These are phyloP conservation scores for Phaseolus coccineus DNA, from an alignment of 331 rosid species.

Conservation along the genomic window DNA sequence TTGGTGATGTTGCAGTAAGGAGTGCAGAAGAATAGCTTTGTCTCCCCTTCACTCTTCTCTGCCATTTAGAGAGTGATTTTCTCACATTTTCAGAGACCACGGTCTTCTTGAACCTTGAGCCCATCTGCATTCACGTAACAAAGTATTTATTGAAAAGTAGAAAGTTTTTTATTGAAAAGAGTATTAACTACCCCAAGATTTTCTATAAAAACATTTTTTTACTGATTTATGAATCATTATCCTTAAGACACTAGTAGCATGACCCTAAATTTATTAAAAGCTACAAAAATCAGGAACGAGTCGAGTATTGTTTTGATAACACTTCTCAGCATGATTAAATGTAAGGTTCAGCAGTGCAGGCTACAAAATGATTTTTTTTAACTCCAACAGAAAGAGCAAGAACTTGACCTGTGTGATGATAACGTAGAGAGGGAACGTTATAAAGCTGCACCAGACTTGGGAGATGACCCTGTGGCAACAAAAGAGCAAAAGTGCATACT, in stretches of 20 bases:
- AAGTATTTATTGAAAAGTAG: background rate
- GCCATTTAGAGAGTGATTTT: conserved; percentile 74
- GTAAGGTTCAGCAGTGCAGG: background rate
- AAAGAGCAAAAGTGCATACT: background rate
- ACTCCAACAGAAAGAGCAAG: conserved; percentile 12
- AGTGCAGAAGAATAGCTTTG: conserved; percentile 48
- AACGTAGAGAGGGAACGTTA: conserved; percentile 91
- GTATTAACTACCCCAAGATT: too few species aligned
- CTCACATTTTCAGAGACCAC: conserved; percentile 76
- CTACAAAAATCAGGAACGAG: too few species aligned
- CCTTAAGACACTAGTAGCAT: too few species aligned
- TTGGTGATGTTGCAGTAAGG: conserved; percentile 41
- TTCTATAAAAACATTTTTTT: too few species aligned
- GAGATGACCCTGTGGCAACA: conserved; percentile 63
- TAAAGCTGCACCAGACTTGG: conserved; percentile 91
- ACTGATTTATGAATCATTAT: too few species aligned
- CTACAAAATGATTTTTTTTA: background rate
- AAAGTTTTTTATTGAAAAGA: too few species aligned
- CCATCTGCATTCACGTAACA: conserved; percentile 66
- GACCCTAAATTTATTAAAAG: too few species aligned
- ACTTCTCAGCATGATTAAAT: background rate
- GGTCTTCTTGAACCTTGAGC: conserved; percentile 76
- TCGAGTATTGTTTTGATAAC: too few species aligned
- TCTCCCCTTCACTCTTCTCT: conserved; percentile 71
- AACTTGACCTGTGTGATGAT: conserved; percentile 79